Evolutionary conservation across 1,284 basidiomycete genomes (phyloP).

Genomic region (Rhodotorula sp.): DNA sequence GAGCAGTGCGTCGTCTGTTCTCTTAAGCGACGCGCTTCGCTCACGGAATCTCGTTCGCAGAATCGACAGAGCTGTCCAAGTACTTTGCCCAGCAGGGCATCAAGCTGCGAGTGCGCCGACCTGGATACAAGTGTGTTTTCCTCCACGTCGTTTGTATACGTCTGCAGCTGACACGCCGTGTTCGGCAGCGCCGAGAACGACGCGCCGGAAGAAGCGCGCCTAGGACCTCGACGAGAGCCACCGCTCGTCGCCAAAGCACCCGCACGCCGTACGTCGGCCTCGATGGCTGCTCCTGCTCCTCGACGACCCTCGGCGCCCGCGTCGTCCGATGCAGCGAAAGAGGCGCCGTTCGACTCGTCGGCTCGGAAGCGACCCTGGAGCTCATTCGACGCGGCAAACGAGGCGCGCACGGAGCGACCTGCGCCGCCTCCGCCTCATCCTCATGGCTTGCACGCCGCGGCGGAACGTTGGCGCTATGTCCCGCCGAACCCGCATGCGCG

Average conservation of each 20-base stretch:
- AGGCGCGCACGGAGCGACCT: too few species aligned
- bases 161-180: background rate
- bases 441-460: too few species aligned
- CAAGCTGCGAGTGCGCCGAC: slow-evolving; percentile 67
- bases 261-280: background rate
- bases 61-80: slow-evolving; percentile 82
- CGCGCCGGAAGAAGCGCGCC: too few species aligned
- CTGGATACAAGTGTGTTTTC: slow-evolving; percentile 5
- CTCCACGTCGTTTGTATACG: background rate
- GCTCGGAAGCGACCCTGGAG: background rate
- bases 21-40: background rate
- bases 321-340: background rate
- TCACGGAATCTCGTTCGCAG: slow-evolving; percentile 50
- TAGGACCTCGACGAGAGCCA: too few species aligned
- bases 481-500: too few species aligned
- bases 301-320: background rate
- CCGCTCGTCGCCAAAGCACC: background rate
- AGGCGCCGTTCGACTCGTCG: background rate
- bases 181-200: background rate
- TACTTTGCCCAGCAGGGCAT: slow-evolving; percentile 88
- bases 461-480: too few species aligned
- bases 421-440: too few species aligned
- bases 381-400: background rate
- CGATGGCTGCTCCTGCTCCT: background rate
- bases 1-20: slow-evolving; percentile 60